phyloP scores from a whole-genome alignment of 306 rosid genomes.

The Begonia loranthoides region DNA sequence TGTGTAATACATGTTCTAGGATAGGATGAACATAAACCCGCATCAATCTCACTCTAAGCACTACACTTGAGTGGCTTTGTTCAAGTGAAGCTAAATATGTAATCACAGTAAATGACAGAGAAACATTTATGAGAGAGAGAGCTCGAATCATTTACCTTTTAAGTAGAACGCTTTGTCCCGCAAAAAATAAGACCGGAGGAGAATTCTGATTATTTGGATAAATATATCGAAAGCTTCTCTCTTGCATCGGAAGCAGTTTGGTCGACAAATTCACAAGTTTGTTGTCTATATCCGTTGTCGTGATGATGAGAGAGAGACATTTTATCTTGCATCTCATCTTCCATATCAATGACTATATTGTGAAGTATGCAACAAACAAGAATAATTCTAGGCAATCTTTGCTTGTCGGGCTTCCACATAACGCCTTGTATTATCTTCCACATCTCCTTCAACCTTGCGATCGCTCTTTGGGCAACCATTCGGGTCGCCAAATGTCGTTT shows the following conservation, averaged over 20 bases:
- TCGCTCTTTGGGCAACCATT: conserved; percentile 64
- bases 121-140: too few species aligned
- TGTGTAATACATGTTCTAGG: too few species aligned
- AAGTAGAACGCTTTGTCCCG: neutral
- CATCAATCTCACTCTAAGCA: too few species aligned
- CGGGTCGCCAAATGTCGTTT: conserved; percentile 43
- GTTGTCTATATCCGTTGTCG: conserved; percentile 51
- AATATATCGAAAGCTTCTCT: conserved; percentile 48
- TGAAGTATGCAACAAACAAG: conserved; percentile 82
- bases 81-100: neutral
- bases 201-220: conserved; percentile 10
- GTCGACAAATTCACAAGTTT: conserved; percentile 42
- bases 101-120: neutral
- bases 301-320: conserved; percentile 42
- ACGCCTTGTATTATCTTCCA: conserved; percentile 78
- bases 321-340: conserved; percentile 42
- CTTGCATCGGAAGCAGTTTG: conserved; percentile 26
- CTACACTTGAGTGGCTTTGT: neutral
- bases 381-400: conserved; percentile 63
- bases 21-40: too few species aligned
- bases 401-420: conserved; percentile 84
- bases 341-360: conserved; percentile 68
- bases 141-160: too few species aligned
- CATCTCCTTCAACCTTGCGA: conserved; percentile 62
- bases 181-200: neutral